Evolutionary conservation across 768 basidiomycete species (phyloP), one percentile per base, ranked within the genome.

Genomic region (Suillus discolor): DNA sequence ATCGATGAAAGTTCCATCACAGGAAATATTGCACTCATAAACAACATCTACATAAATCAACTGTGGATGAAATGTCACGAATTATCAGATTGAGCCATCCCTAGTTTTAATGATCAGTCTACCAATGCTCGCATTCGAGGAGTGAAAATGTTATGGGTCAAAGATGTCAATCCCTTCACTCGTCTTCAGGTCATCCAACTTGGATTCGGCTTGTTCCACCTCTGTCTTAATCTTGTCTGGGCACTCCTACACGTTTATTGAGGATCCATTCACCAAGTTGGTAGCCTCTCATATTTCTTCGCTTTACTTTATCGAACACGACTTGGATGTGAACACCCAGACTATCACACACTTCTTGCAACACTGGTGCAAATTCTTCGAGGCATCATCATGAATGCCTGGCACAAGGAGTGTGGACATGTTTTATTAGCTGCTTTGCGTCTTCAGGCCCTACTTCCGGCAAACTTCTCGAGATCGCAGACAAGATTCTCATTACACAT

Each of bases 211-310:
- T 65, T 77, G 0, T 81, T 81, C 61, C 79, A 81, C 62, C 68
- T 78, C 0, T 64, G 67, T 20, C 70, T 80, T 65, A 81, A 80
- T 45, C 69, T 80, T 1, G 66, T 78, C 20, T 79, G 79, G 77
- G 71, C 69, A 0, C 57, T 79, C 9, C 69, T 78, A 0, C 61
- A 74, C 15, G 60, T 61, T 13, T 78, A 81, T 64, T 65, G 74
- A 42, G 78, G 79, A 4, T 66, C 73, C 0, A n/a, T 70, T 5
- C 53, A 55, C 1, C 63, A 74, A 16, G 2, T 67, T 0, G 77
- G 79, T 0, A 76, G 71, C 18, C 68, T 80, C 1, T 64, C 74
- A 1, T 70, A 74, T 63, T 74, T 76, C 18, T 80, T 80, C 61
- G 53, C 66, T 0, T 11, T 79, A 2, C 67, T 82, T 0, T 72